phyloP scores from a whole-genome alignment of 306 rosid species.

The Echinosophora koreensis region DNA sequence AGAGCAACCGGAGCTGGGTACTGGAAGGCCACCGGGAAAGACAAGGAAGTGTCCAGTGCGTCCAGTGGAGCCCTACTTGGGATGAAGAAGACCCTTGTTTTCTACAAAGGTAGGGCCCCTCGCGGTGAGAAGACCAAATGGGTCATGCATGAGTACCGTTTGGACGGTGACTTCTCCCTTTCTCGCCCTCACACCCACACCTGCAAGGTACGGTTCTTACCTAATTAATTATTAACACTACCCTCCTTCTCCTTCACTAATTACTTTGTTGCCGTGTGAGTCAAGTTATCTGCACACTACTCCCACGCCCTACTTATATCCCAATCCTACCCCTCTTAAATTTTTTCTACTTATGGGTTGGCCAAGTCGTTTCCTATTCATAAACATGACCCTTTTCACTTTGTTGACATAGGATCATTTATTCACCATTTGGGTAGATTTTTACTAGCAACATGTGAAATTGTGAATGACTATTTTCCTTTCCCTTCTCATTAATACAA shows the following conservation, averaged over 20 bases:
- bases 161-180: conserved; percentile 65
- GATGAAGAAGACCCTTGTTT: conserved; percentile 89
- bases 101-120: conserved; percentile 90
- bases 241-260: neutral
- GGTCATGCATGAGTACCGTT: conserved; percentile 96
- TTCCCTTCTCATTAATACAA: neutral
- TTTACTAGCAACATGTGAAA: conserved; percentile 1
- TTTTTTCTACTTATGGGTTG: conserved; percentile 45
- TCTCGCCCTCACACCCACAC: conserved; percentile 50
- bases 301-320: no score
- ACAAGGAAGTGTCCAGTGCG: conserved; percentile 62
- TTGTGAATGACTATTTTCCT: neutral
- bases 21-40: conserved; percentile 94
- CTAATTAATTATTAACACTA: neutral
- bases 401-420: neutral
- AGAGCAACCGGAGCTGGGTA: conserved; percentile 83
- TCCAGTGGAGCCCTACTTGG: conserved; percentile 60
- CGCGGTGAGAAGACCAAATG: conserved; percentile 85
- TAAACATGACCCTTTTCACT: conserved; percentile 29
- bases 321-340: neutral
- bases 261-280: conserved; percentile 11
- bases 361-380: conserved; percentile 33
- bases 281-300: conserved; percentile 34
- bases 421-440: conserved; percentile 19
- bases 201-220: conserved; percentile 27